Percentiles rank a stretch among this genome's conserved stretches.
phyloP scores from a whole-genome alignment of 352 stramenopile genomes.

The Paralagenidium karlingii region DNA sequence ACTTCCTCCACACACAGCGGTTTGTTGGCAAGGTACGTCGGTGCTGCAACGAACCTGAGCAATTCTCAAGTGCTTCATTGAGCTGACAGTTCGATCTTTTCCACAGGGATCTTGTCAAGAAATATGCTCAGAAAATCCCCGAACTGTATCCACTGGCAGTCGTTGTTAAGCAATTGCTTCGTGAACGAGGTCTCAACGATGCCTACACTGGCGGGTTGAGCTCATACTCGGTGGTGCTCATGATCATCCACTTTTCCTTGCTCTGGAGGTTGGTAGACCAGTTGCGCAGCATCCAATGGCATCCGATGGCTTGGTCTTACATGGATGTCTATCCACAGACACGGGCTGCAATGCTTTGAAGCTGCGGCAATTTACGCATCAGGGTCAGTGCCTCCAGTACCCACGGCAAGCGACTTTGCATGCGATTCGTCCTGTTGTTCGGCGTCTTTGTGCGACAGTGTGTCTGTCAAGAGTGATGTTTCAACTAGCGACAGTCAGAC shows the following conservation, averaged over 20 bases:
- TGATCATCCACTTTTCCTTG: conserved; percentile 83
- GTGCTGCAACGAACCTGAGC: not conserved
- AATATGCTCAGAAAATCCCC: conserved; percentile 66
- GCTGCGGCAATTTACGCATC: conserved; percentile 44
- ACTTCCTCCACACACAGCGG: conserved; percentile 70
- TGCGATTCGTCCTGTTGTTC: too few relatives aligned
- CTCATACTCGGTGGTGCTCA: conserved; percentile 88
- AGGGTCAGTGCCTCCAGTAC: conserved; percentile 24
- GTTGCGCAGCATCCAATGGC: not conserved
- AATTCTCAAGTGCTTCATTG: not conserved
- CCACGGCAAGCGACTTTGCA: conserved; percentile 8
- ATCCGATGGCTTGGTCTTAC: too few relatives aligned
- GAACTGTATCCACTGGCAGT: conserved; percentile 83
- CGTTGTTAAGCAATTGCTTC: conserved; percentile 85
- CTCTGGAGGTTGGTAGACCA: conserved; percentile 40
- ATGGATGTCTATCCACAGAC: too few relatives aligned
- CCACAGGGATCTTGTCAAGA: conserved; percentile 58
- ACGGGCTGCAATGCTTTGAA: conserved; percentile 5
- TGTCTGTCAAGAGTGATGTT: too few relatives aligned
- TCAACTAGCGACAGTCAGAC: too few relatives aligned
- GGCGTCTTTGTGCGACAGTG: too few relatives aligned
- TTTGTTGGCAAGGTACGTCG: conserved; percentile 35
- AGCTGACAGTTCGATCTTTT: not conserved
- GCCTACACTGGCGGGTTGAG: conserved; percentile 85
- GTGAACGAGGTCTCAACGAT: conserved; percentile 84